These are phyloP conservation scores for Ceratorhiza oryzae-sativae DNA, from an alignment of 1,284 basidiomycete species.

Conservation along the genomic window DNA sequence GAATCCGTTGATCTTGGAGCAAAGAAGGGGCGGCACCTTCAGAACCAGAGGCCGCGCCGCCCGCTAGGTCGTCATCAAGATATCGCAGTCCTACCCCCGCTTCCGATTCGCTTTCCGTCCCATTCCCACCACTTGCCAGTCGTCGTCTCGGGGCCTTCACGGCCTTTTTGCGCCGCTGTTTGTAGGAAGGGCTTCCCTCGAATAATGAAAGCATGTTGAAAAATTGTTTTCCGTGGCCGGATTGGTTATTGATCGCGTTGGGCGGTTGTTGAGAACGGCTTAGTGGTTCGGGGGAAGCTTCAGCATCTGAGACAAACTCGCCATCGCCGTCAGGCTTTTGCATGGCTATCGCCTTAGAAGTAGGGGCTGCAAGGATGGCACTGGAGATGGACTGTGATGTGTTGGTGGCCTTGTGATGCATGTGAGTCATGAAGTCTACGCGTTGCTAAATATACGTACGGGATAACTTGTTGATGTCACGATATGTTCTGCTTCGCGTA, in stretches of 20 bases:
- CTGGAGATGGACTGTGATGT: background rate
- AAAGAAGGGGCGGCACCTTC: background rate
- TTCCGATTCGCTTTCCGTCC: conserved; percentile 36
- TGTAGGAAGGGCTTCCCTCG: conserved; percentile 83
- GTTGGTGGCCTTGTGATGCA: background rate
- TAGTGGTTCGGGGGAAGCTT: conserved; percentile 18
- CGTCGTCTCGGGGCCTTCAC: conserved; percentile 46
- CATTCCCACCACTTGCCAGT: conserved; percentile 21
- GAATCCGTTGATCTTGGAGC: conserved; percentile 6
- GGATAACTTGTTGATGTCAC: conserved; percentile 38
- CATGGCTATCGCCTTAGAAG: background rate
- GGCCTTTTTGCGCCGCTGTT: conserved; percentile 82
- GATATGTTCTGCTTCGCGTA: conserved; percentile 57
- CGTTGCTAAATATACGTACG: background rate
- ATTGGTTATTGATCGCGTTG: conserved; percentile 23
- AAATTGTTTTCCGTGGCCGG: conserved; percentile 57
- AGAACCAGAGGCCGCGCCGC: conserved; percentile 11
- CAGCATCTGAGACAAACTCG: background rate
- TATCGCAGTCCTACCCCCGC: conserved; percentile 24
- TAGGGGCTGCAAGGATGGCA: background rate
- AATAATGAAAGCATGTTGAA: conserved; percentile 76
- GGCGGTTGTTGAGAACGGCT: conserved; percentile 14
- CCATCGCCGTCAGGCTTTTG: conserved; percentile 22
- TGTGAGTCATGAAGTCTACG: background rate
- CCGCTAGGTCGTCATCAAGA: background rate